Evolutionary conservation across 192 early-diverging fungal species (phyloP).

Genomic region (Linnemannia exigua): DNA sequence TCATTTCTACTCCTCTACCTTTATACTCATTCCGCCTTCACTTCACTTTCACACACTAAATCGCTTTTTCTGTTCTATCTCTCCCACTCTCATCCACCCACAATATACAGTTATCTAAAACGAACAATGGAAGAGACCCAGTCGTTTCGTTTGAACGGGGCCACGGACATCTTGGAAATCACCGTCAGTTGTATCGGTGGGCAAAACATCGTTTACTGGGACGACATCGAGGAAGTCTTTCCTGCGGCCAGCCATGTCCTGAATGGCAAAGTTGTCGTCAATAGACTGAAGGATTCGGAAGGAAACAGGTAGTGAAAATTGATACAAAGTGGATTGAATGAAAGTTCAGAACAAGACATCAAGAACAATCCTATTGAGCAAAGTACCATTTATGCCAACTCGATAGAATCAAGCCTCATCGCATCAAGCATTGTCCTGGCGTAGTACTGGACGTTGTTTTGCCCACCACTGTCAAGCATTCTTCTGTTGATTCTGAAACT

Average conservation of each 20-base stretch:
- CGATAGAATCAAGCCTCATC: background rate
- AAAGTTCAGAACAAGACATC: background rate
- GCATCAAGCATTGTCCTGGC: background rate
- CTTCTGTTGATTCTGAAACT: background rate
- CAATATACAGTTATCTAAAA: background rate
- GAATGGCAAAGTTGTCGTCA: background rate
- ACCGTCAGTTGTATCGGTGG: background rate
- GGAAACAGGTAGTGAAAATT: background rate
- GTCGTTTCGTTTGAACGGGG: slow-evolving; percentile 2
- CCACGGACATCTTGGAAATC: background rate
- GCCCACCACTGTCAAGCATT: background rate
- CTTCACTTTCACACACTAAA: background rate
- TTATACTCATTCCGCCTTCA: background rate
- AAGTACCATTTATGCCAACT: background rate
- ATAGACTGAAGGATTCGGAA: background rate
- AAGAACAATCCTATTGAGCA: background rate
- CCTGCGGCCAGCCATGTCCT: background rate
- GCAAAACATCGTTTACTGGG: slow-evolving; percentile 8
- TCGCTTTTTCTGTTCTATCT: background rate
- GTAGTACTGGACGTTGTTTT: background rate
- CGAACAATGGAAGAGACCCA: slow-evolving; percentile 7
- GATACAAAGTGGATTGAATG: background rate
- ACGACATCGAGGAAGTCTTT: slow-evolving; percentile 14
- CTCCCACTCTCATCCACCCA: background rate
- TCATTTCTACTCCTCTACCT: background rate